Evolutionary conservation across 495 filamentous ascomycete species (phyloP).

Genomic region (Thermothielavioides terrestris): DNA sequence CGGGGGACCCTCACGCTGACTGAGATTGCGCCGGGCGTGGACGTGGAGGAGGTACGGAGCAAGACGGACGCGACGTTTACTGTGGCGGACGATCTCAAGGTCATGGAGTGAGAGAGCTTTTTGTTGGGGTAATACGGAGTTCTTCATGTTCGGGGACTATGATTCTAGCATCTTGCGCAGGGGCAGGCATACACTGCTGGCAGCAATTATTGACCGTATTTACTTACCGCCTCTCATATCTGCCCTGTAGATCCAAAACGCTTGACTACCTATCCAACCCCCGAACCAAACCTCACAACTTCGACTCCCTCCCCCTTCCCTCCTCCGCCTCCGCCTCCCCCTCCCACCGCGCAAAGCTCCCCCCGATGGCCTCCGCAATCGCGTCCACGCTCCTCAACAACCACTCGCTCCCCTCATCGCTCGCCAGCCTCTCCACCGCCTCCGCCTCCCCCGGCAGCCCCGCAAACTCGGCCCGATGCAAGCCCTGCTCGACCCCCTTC

Average conservation of each 20-base stretch:
- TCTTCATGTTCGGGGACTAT: too few species aligned
- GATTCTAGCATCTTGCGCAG: not conserved
- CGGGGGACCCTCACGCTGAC: constrained; percentile 43
- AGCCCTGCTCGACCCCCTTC: constrained; percentile 63
- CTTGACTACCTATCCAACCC: not conserved
- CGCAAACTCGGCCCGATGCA: constrained; percentile 39
- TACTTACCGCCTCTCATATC: not conserved
- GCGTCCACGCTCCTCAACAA: constrained; percentile 59
- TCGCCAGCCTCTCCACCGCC: constrained; percentile 43
- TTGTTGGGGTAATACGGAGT: constrained; percentile 7
- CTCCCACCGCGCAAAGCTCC: constrained; percentile 51
- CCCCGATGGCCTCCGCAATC: constrained; percentile 56
- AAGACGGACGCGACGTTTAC: constrained; percentile 49
- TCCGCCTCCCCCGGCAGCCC: constrained; percentile 13
- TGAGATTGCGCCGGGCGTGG: constrained; percentile 47
- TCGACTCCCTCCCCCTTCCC: not conserved
- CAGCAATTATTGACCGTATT: not conserved
- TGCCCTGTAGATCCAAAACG: not conserved
- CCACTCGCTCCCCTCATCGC: constrained; percentile 67
- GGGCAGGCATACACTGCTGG: too few species aligned
- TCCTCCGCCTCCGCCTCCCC: constrained; percentile 10
- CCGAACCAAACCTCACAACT: constrained; percentile 4
- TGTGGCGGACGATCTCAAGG: constrained; percentile 39
- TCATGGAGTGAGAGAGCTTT: constrained; percentile 33
- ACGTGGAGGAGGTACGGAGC: constrained; percentile 43